phyloP scores from a whole-genome alignment of 352 stramenopile species.

The Phytophthora crassamura region DNA sequence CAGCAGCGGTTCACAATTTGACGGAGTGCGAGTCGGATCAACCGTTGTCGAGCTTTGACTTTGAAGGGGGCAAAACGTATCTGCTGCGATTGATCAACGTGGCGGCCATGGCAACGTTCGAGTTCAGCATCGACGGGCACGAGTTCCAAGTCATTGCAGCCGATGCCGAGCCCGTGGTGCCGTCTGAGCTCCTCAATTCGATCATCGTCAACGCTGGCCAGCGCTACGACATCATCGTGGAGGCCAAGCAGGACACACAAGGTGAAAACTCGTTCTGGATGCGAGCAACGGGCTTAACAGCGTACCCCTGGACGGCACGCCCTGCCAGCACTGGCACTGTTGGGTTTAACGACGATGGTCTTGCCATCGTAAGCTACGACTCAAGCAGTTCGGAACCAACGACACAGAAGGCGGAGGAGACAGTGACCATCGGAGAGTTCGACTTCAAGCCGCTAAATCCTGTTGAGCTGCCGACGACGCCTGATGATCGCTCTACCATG shows the following conservation, averaged over 20 bases:
- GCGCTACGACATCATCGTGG: slow-evolving; percentile 35
- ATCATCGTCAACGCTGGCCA: slow-evolving; percentile 37
- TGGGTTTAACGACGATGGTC: slow-evolving; percentile 31
- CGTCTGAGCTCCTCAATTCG: slow-evolving; percentile 18
- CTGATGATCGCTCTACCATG: slow-evolving; percentile 11
- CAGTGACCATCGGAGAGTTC: slow-evolving; percentile 4
- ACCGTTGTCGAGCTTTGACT: slow-evolving; percentile 28
- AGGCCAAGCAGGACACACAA: slow-evolving; percentile 20
- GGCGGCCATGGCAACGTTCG: slow-evolving; percentile 31
- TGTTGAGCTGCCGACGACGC: neutral
- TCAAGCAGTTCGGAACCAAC: neutral
- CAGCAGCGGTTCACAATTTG: slow-evolving; percentile 9
- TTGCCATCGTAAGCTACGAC: slow-evolving; percentile 25
- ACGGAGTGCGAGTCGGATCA: slow-evolving; percentile 23
- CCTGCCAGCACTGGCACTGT: slow-evolving; percentile 1
- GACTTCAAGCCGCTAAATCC: slow-evolving; percentile 4
- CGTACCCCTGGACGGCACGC: slow-evolving; percentile 22
- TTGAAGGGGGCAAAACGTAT: slow-evolving; percentile 32
- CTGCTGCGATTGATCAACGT: slow-evolving; percentile 41
- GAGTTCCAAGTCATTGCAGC: slow-evolving; percentile 37
- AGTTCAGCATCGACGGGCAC: slow-evolving; percentile 47
- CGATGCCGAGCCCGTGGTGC: slow-evolving; percentile 27
- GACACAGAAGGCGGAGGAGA: neutral
- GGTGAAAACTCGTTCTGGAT: slow-evolving; percentile 27
- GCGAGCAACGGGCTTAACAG: slow-evolving; percentile 14